phyloP scores from a whole-genome alignment of 306 rosid species.

The Pterocarpus macrocarpus region DNA sequence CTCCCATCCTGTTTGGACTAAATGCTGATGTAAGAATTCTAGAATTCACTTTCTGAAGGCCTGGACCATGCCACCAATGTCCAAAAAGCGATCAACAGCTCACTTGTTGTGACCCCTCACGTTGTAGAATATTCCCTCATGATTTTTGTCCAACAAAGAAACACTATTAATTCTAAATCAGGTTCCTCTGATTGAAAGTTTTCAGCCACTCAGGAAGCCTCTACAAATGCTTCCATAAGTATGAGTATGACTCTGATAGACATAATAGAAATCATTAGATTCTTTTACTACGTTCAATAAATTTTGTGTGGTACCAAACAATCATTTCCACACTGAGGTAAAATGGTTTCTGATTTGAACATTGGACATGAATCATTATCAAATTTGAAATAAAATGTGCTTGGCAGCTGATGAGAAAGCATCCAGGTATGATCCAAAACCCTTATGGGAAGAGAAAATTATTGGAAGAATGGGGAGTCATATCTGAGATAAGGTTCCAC shows the following conservation, averaged over 20 bases:
- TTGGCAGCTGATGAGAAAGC: not conserved
- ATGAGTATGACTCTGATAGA: not conserved
- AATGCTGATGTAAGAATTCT: conserved; percentile 33
- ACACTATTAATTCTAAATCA: no score
- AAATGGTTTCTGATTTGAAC: not conserved
- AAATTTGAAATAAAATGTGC: not conserved
- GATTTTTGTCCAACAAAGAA: not conserved
- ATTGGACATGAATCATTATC: not conserved
- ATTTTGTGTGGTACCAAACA: not conserved
- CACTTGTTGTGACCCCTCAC: conserved; percentile 1
- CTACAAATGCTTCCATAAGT: not conserved
- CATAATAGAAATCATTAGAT: no score
- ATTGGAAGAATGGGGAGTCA: conserved; percentile 12
- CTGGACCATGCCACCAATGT: conserved; percentile 43
- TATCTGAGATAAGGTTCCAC: conserved; percentile 28
- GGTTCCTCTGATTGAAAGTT: no score
- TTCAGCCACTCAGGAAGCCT: not conserved
- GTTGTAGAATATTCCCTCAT: conserved; percentile 17
- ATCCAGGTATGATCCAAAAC: not conserved
- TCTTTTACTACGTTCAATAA: not conserved
- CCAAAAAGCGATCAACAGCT: conserved; percentile 43
- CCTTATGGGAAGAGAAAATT: not conserved
- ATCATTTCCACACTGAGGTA: not conserved
- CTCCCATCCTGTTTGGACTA: conserved; percentile 48
- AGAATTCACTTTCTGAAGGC: conserved; percentile 24